Evolutionary conservation across 129 eudicot species (phyloP).

Genomic region (Flaveria trinervia): DNA sequence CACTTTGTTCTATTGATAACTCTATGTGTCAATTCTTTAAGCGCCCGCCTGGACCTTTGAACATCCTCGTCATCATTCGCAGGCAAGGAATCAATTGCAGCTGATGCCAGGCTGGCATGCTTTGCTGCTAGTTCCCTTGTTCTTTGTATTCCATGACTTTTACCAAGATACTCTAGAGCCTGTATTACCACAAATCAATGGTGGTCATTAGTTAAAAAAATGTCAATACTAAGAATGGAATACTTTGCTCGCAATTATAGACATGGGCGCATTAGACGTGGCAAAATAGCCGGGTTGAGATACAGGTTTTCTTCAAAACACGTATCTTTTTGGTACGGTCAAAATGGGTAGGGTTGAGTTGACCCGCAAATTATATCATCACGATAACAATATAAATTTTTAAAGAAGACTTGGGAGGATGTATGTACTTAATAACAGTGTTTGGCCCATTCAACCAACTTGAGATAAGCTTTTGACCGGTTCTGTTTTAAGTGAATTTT

Average conservation of each 20-base stretch:
- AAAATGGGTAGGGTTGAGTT: not conserved
- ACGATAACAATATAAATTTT: too few relatives aligned
- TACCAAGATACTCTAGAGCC: constrained; percentile 86
- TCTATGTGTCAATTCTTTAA: constrained; percentile 75
- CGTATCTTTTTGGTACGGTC: not conserved
- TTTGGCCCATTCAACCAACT: too few relatives aligned
- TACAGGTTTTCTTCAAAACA: not conserved
- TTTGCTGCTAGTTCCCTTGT: constrained; percentile 76
- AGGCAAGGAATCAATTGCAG: constrained; percentile 74
- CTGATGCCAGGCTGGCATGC: constrained; percentile 85
- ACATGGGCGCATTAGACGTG: too few relatives aligned
- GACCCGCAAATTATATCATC: not conserved
- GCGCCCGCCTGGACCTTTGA: constrained; percentile 86
- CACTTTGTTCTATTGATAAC: constrained; percentile 83
- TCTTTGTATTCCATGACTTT: constrained; percentile 83
- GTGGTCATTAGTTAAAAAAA: not conserved
- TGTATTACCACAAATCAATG: constrained; percentile 19
- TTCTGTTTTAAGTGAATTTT: not conserved
- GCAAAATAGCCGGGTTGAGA: not conserved
- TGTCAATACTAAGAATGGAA: not conserved
- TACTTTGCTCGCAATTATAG: not conserved
- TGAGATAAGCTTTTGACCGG: not conserved
- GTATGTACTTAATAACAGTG: too few relatives aligned
- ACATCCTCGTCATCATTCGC: constrained; percentile 78
- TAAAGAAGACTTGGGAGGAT: too few relatives aligned